Evolutionary conservation across 2,329 filamentous ascomycete species (phyloP), one percentile per base, ranked within the genome.

Genomic region (Trichoderma koningiopsis): DNA sequence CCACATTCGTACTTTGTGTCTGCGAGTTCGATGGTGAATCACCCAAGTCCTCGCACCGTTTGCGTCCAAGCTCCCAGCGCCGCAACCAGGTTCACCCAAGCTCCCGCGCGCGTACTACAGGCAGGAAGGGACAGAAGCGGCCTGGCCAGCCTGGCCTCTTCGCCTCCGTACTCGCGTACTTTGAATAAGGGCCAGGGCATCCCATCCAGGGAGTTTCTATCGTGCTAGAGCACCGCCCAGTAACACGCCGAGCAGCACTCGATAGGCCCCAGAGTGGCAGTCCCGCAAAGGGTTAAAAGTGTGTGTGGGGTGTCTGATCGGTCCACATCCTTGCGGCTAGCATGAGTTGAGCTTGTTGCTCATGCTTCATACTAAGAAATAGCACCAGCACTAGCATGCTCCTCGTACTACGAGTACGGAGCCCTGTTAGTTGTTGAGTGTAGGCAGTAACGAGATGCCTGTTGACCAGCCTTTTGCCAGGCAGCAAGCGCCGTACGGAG

Each of bases 271-370:
- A 33, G 3, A 33, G 7, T 63, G 60, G 60, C 47, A 63, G 60
- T 63, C 60, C 60, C 47, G 60, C 60, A 55, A 55, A 63, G 52
- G 60, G 49, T 53, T 11, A 37, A 47, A 27, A 33, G 60, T 63
- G 60, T 63, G 60, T 52, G 60, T 49, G 60, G 60, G 33, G 31
- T 63, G 52, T 53, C 14, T 63, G 60, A 63, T 63, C 47, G 60
- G 52, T 63, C 47, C 60, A 63, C 47, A 63, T 29, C 53, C 35
- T 55, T 43, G 37, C 37, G 47, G 60, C 60, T 22, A 49, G 29
- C 49, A 31, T n/a, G 47, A 24, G 47, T 49, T 49, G 19, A n/a
- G 2, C n/a, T 49, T 22, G 43, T 49, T 49, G 22, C n/a, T 49
- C 19, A 43, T 43, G 40, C 40, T 43, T 43, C 40, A 19, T 43